Conservation (phyloP, 2,329 filamentous ascomycete species). For the Ophiosphaerella herpotricha region DNA sequence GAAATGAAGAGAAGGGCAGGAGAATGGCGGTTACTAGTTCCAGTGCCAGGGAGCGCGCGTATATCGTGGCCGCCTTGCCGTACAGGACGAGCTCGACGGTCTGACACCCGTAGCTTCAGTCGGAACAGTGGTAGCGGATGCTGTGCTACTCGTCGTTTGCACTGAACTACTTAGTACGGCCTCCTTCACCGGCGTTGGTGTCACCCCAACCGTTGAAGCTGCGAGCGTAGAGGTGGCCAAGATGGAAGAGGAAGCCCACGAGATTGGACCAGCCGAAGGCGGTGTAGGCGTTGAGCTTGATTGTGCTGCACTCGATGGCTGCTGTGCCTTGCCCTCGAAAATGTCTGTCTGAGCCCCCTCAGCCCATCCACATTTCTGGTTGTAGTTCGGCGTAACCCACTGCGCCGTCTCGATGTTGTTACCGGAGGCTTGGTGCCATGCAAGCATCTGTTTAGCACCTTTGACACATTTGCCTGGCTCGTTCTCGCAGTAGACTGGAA, state of each 20-base stretch:
- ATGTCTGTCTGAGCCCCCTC: conserved; percentile 33
- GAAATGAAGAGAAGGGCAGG: not conserved
- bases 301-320: not conserved
- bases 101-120: not conserved
- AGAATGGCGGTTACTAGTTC: not conserved
- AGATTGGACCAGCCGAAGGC: not conserved
- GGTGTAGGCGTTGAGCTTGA: not conserved
- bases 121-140: not conserved
- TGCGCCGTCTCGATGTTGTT: conserved; percentile 29
- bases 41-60: not conserved
- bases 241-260: not conserved
- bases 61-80: not conserved
- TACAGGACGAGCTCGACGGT: not conserved
- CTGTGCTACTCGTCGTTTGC: not conserved
- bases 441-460: conserved; percentile 59
- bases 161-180: not conserved
- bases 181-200: not conserved
- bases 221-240: not conserved
- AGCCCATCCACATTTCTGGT: conserved; percentile 29
- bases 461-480: conserved; percentile 50
- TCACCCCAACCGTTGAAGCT: not conserved
- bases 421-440: conserved; percentile 47
- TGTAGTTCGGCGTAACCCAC: conserved; percentile 25
- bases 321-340: conserved; percentile 11
- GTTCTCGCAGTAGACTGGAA: conserved; percentile 51